phyloP scores from a whole-genome alignment of 257 asterid genomes.

The Echium plantagineum region DNA sequence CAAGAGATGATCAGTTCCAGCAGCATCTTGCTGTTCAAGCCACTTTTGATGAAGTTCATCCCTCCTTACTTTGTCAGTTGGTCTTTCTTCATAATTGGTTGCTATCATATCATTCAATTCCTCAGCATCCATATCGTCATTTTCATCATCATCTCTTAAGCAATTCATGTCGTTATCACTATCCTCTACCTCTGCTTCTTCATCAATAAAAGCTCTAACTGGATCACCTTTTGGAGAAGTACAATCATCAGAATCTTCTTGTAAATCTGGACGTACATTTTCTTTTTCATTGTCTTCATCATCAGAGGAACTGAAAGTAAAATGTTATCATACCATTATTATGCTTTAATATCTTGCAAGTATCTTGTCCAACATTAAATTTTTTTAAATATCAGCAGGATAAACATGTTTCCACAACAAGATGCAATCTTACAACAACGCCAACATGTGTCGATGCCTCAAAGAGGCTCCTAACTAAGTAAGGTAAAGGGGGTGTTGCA shows the following conservation, averaged over 20 bases:
- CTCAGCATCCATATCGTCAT: slow-evolving; percentile 57
- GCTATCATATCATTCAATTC: slow-evolving; percentile 79
- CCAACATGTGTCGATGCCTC: too few species aligned
- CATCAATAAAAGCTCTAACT: slow-evolving; percentile 67
- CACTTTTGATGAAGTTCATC: slow-evolving; percentile 89
- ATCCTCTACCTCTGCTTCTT: slow-evolving; percentile 93
- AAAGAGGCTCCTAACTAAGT: too few species aligned
- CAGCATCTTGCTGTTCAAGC: slow-evolving; percentile 98
- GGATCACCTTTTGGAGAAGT: slow-evolving; percentile 50
- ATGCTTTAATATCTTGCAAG: neutral
- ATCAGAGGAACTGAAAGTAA: slow-evolving; percentile 57
- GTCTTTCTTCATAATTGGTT: slow-evolving; percentile 51
- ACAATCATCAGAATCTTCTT: slow-evolving; percentile 16
- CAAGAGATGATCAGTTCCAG: slow-evolving; percentile 79
- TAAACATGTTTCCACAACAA: neutral
- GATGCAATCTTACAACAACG: too few species aligned
- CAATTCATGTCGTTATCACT: slow-evolving; percentile 53
- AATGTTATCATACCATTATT: slow-evolving; percentile 7
- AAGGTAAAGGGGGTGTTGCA: too few species aligned
- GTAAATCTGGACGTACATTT: slow-evolving; percentile 37
- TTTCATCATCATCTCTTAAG: slow-evolving; percentile 58
- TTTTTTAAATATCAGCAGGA: slow-evolving; percentile 1
- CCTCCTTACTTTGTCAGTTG: slow-evolving; percentile 52
- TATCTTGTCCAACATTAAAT: neutral
- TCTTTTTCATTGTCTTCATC: slow-evolving; percentile 72